phyloP scores from a whole-genome alignment of 2,329 filamentous ascomycete species.

The Monosporascus sp. region DNA sequence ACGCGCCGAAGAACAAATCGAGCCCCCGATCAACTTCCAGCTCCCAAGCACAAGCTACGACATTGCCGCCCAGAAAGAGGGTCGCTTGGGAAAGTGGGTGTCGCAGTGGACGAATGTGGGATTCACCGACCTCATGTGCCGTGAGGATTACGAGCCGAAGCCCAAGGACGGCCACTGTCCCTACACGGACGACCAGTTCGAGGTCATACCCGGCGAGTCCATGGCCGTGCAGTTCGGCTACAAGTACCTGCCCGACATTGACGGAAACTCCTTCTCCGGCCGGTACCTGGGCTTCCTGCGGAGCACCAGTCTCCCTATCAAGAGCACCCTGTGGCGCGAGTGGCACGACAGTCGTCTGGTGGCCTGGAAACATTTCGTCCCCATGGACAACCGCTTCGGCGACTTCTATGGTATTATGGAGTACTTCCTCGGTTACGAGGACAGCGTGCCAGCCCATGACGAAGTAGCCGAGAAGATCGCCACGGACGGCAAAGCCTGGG shows the following conservation, averaged over 20 bases:
- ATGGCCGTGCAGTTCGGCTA: slow-evolving; percentile 50
- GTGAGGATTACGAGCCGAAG: slow-evolving; percentile 23
- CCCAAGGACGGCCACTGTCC: slow-evolving; percentile 34
- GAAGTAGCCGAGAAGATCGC: slow-evolving; percentile 59
- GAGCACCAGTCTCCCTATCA: slow-evolving; percentile 67
- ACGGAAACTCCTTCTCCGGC: slow-evolving; percentile 67
- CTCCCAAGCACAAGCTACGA: slow-evolving; percentile 43
- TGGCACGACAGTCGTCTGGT: slow-evolving; percentile 74
- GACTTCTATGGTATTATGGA: slow-evolving; percentile 70
- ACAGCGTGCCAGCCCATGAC: slow-evolving; percentile 43
- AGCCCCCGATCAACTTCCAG: slow-evolving; percentile 46
- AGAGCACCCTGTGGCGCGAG: slow-evolving; percentile 71
- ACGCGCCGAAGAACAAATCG: slow-evolving; percentile 38
- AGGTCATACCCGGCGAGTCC: slow-evolving; percentile 31
- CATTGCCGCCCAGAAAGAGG: slow-evolving; percentile 38
- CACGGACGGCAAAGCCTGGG: slow-evolving; percentile 60
- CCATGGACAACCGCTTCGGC: slow-evolving; percentile 67
- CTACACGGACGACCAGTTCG: slow-evolving; percentile 44
- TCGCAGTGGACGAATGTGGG: slow-evolving; percentile 42
- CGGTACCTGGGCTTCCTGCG: slow-evolving; percentile 64
- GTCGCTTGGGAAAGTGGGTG: slow-evolving; percentile 45
- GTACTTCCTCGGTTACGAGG: slow-evolving; percentile 62
- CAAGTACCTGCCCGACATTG: slow-evolving; percentile 72
- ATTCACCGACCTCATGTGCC: slow-evolving; percentile 51
- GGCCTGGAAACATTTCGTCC: slow-evolving; percentile 76